These are phyloP conservation scores for Alternaria sp. DNA, from an alignment of 2,329 filamentous ascomycete genomes.

Conservation along the genomic window DNA sequence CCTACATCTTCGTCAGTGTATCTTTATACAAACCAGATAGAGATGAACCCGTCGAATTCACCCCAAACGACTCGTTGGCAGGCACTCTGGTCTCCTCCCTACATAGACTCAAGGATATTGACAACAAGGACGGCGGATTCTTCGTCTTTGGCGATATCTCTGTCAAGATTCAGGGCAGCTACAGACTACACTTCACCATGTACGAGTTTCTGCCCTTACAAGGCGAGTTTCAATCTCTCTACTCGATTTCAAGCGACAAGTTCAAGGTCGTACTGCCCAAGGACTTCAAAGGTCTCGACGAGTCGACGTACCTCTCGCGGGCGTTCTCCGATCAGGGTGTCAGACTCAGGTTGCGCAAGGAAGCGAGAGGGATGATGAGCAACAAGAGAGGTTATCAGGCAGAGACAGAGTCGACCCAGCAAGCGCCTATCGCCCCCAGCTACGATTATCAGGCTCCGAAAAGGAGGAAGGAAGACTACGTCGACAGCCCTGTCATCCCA, in stretches of 20 bases:
- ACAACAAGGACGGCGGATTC: constrained; percentile 81
- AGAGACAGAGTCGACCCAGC: constrained; percentile 9
- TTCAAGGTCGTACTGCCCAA: constrained; percentile 73
- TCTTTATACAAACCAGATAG: constrained; percentile 61
- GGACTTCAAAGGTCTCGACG: constrained; percentile 79
- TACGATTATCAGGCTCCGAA: constrained; percentile 1
- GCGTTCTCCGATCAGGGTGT: constrained; percentile 90
- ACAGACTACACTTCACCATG: constrained; percentile 78
- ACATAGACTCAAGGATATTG: constrained; percentile 80
- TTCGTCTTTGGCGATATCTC: constrained; percentile 93
- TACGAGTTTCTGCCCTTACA: constrained; percentile 60
- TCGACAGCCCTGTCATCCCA: neutral
- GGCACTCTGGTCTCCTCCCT: constrained; percentile 83
- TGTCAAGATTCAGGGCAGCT: constrained; percentile 76
- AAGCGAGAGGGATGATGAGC: constrained; percentile 65
- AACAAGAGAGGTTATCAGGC: constrained; percentile 36
- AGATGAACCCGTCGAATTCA: constrained; percentile 57
- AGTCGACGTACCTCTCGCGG: constrained; percentile 82
- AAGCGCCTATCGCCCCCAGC: neutral
- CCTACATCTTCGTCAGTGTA: constrained; percentile 70
- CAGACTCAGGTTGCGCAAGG: constrained; percentile 81
- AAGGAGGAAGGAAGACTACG: neutral
- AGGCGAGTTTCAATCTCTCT: constrained; percentile 59
- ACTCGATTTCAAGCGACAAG: constrained; percentile 66
- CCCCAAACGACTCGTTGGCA: constrained; percentile 61